phyloP scores from a whole-genome alignment of 805 yeast genomes.

The Lachancea fermentati region DNA sequence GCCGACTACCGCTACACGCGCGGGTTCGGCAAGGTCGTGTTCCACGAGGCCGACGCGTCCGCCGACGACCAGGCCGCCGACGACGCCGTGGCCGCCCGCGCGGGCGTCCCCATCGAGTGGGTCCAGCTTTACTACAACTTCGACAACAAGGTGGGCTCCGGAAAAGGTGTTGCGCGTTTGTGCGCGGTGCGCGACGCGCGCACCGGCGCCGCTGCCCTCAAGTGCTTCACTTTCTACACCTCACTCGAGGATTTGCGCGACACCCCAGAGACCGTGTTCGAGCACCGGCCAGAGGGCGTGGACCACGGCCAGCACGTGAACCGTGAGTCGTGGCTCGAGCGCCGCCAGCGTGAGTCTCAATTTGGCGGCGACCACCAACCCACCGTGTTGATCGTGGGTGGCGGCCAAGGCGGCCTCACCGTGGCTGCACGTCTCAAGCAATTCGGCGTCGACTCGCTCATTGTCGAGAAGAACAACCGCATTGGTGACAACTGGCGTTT shows the following conservation, averaged over 20 bases:
- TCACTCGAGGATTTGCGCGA: constrained; percentile 32
- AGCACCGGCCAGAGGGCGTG: constrained; percentile 34
- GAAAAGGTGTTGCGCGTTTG: constrained; percentile 32
- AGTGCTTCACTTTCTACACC: constrained; percentile 33
- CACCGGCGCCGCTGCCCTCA: constrained; percentile 24
- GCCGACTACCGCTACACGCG: constrained; percentile 31
- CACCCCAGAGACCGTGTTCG: constrained; percentile 32
- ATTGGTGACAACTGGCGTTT: constrained; percentile 46
- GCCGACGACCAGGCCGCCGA: constrained; percentile 3
- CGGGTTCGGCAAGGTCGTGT: constrained; percentile 27
- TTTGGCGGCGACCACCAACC: constrained; percentile 36
- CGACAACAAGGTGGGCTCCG: constrained; percentile 31
- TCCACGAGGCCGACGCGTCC: constrained; percentile 26
- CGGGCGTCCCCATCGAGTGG: constrained; percentile 33
- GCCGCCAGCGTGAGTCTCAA: constrained; percentile 27
- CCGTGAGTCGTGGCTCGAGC: constrained; percentile 38
- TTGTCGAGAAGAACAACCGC: constrained; percentile 34
- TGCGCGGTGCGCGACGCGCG: constrained; percentile 27
- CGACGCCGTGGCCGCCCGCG: not conserved
- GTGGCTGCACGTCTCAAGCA: constrained; percentile 39
- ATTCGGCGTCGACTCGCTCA: constrained; percentile 37
- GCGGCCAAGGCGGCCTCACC: constrained; percentile 43
- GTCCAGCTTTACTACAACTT: constrained; percentile 31
- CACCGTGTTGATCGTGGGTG: constrained; percentile 41
- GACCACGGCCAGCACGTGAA: constrained; percentile 36